These are phyloP conservation scores for Clavulina sp. DNA, from an alignment of 768 basidiomycete species.

Conservation along the genomic window DNA sequence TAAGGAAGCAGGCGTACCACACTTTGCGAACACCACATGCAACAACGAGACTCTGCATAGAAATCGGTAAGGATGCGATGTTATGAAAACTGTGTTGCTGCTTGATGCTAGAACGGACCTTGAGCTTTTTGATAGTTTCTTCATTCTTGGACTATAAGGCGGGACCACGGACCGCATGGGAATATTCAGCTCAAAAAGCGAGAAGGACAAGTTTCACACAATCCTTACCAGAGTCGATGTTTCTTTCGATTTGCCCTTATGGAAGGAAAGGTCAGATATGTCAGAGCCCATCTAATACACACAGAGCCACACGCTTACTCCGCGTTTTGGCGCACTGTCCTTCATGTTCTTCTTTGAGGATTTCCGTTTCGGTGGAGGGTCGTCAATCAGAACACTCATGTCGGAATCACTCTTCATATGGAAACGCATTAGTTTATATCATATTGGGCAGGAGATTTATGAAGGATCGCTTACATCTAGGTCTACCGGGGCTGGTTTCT, in stretches of 20 bases:
- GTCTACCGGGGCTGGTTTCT: too few species aligned
- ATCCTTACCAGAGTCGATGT: not conserved
- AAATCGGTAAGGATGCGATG: not conserved
- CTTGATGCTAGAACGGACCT: constrained; percentile 27
- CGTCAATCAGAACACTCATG: constrained; percentile 25
- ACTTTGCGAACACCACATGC: constrained; percentile 64
- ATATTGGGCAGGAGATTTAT: too few species aligned
- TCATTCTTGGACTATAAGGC: constrained; percentile 34
- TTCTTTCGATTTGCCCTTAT: constrained; percentile 8
- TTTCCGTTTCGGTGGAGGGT: constrained; percentile 17
- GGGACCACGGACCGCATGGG: constrained; percentile 14
- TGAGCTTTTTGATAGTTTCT: constrained; percentile 54
- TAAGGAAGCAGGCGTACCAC: constrained; percentile 28
- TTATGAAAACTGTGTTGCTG: constrained; percentile 4
- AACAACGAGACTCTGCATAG: constrained; percentile 40
- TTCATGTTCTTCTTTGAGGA: constrained; percentile 2
- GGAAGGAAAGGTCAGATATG: not conserved
- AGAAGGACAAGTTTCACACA: not conserved
- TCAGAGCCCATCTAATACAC: not conserved
- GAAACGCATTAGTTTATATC: too few species aligned
- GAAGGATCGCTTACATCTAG: too few species aligned
- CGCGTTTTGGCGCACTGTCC: too few species aligned
- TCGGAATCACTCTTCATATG: constrained; percentile 37
- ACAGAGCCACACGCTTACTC: too few species aligned
- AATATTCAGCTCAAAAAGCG: constrained; percentile 3